Conservation (phyloP, 2,329 filamentous ascomycete species). For the Diplodia scrobiculata region DNA sequence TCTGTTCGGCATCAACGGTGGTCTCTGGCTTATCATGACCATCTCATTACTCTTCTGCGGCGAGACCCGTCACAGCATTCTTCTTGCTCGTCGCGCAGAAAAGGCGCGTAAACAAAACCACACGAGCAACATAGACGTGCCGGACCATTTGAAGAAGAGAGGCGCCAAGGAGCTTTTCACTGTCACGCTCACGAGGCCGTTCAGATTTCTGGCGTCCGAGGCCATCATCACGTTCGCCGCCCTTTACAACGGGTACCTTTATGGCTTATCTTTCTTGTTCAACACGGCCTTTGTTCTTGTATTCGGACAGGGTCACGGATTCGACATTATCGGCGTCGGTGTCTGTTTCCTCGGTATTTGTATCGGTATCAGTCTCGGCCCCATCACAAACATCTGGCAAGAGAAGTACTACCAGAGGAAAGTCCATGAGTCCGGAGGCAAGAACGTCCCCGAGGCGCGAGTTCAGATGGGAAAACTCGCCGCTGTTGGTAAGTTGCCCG, state of each 20-base stretch:
- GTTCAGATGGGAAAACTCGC: conserved; percentile 48
- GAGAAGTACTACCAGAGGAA: conserved; percentile 48
- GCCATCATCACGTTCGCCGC: conserved; percentile 54
- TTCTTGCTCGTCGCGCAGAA: conserved; percentile 46
- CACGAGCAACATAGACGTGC: conserved; percentile 39
- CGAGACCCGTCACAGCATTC: conserved; percentile 52
- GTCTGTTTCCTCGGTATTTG: conserved; percentile 48
- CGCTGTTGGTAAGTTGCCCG: conserved; percentile 40
- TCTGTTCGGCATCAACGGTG: conserved; percentile 50
- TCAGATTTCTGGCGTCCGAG: conserved; percentile 52
- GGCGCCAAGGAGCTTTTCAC: conserved; percentile 46
- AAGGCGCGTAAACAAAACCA: conserved; percentile 35
- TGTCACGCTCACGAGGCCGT: conserved; percentile 51
- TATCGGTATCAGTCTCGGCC: conserved; percentile 48
- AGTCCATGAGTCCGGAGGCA: conserved; percentile 39
- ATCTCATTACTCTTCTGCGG: conserved; percentile 43
- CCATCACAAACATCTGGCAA: conserved; percentile 51
- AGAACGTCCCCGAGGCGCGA: conserved; percentile 49
- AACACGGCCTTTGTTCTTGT: conserved; percentile 55
- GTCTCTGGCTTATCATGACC: conserved; percentile 50
- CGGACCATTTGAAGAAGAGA: conserved; percentile 46
- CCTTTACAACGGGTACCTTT: conserved; percentile 54
- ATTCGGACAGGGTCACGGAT: conserved; percentile 51
- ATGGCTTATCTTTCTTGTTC: conserved; percentile 55
- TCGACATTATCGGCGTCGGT: conserved; percentile 46